A percentile compares a stretch with the other conserved stretches of the same genome.
Evolutionary conservation across 345 rosid species (phyloP).

Genomic region (Acer negundo): DNA sequence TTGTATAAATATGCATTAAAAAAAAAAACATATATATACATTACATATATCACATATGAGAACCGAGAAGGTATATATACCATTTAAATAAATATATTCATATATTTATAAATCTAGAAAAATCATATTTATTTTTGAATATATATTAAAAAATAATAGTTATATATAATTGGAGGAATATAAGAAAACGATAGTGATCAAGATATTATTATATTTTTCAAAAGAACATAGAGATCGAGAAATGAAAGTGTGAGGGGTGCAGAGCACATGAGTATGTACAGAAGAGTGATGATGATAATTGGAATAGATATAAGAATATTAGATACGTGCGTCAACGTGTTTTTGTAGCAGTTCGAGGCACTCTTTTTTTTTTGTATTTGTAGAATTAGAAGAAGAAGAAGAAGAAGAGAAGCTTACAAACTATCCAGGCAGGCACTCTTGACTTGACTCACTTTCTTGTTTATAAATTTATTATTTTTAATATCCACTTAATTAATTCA

Average conservation of each 20-base stretch:
- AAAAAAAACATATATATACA: no score
- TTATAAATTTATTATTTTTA: no score
- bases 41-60: no score
- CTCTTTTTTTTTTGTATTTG: no score
- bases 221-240: neutral
- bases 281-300: constrained; percentile 20
- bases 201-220: neutral
- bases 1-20: no score
- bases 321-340: constrained; percentile 1
- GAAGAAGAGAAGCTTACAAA: constrained; percentile 16
- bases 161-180: neutral
- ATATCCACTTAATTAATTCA: no score
- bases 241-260: neutral
- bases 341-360: constrained; percentile 36
- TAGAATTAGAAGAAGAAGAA: neutral
- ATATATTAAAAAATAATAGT: no score
- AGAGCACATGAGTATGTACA: constrained; percentile 27
- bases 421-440: neutral
- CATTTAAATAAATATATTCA: no score
- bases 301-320: neutral
- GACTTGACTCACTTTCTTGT: neutral
- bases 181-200: neutral
- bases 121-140: no score
- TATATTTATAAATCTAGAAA: no score
- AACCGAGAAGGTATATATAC: no score